Base-by-base conservation (phyloP, 2,329 filamentous ascomycete species). In the Fusarium verrucosum region DNA sequence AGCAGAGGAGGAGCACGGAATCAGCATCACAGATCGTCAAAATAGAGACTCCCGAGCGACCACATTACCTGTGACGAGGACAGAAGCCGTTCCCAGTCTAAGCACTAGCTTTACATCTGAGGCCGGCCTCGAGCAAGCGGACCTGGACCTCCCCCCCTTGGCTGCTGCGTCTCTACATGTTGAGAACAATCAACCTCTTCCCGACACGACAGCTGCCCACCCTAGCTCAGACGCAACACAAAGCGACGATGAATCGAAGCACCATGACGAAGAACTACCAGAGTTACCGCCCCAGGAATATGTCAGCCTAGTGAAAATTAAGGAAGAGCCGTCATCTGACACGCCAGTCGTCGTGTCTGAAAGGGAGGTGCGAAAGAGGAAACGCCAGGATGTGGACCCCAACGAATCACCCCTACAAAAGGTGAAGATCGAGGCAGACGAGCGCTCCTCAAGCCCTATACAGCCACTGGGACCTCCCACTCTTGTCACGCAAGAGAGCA, bases 251-350 rank as follows among this genome's bases (percentile, higher is more conserved):
- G 70, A 76, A 23, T 55, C 69, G 17, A 65, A 56, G 16, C 32
- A 61, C 10, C 57, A 61, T 8, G 57, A 62, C 9, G 60, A 72
- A 11, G 71, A 72, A 5, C 38, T 73, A 10, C 70, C 74, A 3
- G 58, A 63, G 10, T 42, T 75, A 22, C 62, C 67, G 1, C 10
- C 41, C 9, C 35, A 60, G 5, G 47, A 57, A 16, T 52, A 59
- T 22, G 16, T 14, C 7, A 30, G 35, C 2, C 61, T 58, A 7
- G 58, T 66, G 9, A 30, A 36, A 6, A 68, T 86, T 22, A 86
- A 87, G 65, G 53, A 74, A n/a, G 84, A 87, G 60, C 81, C 81
- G 3, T 84, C 82, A 6, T 87, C 85, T 1, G 84, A 87, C 54
- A 71, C 70, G 3, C 83, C 81, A 0, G 73, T 86, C 3, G 68